Conservation (phyloP, 2,329 filamentous ascomycete species). For the Colletotrichum chrysophilum region DNA sequence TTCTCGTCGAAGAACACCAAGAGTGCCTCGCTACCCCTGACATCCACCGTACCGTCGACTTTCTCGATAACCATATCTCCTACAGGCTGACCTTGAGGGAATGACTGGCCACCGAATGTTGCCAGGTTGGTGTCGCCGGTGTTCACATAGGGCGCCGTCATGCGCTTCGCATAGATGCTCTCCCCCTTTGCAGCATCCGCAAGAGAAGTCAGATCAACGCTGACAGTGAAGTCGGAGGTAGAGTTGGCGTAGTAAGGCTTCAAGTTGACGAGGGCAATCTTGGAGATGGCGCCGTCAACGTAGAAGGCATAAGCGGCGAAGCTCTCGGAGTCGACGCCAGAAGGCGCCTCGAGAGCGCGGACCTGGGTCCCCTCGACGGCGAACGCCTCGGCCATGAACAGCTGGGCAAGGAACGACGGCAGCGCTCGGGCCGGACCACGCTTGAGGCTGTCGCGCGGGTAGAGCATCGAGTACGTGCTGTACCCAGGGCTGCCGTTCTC, state of each 20-base stretch:
- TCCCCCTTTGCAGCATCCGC: neutral
- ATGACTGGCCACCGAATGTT: neutral
- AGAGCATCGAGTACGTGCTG: constrained; percentile 23
- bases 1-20: neutral
- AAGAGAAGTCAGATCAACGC: neutral
- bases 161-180: neutral
- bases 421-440: constrained; percentile 12
- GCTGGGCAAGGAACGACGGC: constrained; percentile 14
- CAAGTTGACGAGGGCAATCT: constrained; percentile 5
- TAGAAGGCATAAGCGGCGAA: constrained; percentile 10
- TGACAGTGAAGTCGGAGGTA: neutral
- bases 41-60: neutral
- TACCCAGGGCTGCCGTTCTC: constrained; percentile 11
- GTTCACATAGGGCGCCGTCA: constrained; percentile 12
- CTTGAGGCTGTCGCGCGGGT: constrained; percentile 20
- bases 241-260: constrained; percentile 9
- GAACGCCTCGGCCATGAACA: constrained; percentile 22
- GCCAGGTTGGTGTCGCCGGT: neutral
- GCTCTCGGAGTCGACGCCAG: neutral
- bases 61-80: neutral
- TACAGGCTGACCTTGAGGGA: neutral
- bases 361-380: neutral
- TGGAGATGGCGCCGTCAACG: neutral
- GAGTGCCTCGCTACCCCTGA: neutral
- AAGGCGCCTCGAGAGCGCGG: neutral